Conservation (phyloP, 73 alveolate species). For the Stentor coeruleus region DNA sequence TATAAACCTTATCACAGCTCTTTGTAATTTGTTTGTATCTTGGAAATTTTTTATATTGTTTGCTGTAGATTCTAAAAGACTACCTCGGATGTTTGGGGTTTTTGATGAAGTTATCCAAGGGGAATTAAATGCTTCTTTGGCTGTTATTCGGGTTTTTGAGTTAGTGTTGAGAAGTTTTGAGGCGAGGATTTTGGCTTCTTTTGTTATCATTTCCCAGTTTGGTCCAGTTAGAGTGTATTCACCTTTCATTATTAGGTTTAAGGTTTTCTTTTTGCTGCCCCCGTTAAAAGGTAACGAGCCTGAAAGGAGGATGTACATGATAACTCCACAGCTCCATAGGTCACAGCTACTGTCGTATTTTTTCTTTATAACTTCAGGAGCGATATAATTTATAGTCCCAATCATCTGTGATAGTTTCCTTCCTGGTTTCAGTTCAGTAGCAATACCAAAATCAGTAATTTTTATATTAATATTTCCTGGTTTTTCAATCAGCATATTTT, state of each 20-base stretch:
- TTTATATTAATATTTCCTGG: slow-evolving; percentile 3
- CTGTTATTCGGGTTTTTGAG: not conserved
- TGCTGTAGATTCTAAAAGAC: not conserved
- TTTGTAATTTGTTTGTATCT: not conserved
- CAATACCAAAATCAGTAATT: not conserved
- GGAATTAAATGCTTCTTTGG: not conserved
- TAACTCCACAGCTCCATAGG: slow-evolving; percentile 66
- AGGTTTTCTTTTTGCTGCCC: slow-evolving; percentile 30
- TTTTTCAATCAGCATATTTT: slow-evolving; percentile 50
- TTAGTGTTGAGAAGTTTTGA: not conserved
- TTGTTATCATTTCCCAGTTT: slow-evolving; percentile 34
- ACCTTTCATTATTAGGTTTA: slow-evolving; percentile 41
- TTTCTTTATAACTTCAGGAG: slow-evolving; percentile 28
- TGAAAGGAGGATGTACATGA: slow-evolving; percentile 45
- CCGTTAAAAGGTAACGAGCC: slow-evolving; percentile 58
- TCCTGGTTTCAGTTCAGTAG: not conserved
- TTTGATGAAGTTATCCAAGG: not conserved
- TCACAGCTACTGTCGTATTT: slow-evolving; percentile 29
- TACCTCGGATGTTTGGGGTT: not conserved
- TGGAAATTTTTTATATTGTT: not conserved
- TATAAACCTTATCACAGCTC: not conserved
- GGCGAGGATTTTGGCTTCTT: slow-evolving; percentile 29
- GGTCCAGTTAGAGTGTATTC: slow-evolving; percentile 32
- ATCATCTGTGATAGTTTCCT: not conserved
- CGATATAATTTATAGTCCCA: slow-evolving; percentile 12